A percentile compares a stretch with the other conserved stretches of the same genome.
Evolutionary conservation across 176 grass and related monocot genomes (phyloP).

Genomic region (Sorghum bicolor): DNA sequence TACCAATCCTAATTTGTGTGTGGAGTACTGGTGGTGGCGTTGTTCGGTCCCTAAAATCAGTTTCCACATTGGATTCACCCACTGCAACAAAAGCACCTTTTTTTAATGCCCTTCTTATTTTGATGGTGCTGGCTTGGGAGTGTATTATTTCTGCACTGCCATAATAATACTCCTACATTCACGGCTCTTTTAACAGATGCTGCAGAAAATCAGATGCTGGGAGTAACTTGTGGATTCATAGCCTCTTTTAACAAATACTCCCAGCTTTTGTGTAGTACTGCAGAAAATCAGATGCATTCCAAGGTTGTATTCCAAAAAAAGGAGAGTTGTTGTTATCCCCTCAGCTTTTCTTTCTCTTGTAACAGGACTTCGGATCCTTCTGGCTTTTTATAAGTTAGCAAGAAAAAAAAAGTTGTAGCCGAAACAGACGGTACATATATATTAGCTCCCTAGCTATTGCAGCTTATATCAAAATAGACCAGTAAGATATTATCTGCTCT

Average conservation of each 20-base stretch:
- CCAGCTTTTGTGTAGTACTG: too few relatives aligned
- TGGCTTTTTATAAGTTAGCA: neutral
- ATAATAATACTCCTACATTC: neutral
- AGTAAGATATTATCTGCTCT: neutral
- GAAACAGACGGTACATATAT: neutral
- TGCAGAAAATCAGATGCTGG: neutral
- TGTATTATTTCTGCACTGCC: neutral
- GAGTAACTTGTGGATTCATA: neutral
- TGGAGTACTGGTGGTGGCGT: constrained; percentile 22
- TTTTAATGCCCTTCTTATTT: constrained; percentile 4
- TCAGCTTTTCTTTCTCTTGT: neutral
- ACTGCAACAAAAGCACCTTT: constrained; percentile 36
- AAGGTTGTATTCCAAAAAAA: neutral
- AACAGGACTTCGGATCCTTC: neutral
- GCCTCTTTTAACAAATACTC: neutral
- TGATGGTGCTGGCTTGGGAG: neutral
- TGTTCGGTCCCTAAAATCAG: constrained; percentile 25
- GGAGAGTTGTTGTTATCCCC: neutral
- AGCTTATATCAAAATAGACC: too few relatives aligned
- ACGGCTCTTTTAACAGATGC: neutral
- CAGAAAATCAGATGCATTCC: neutral
- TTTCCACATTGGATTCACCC: constrained; percentile 25
- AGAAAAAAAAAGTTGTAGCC: neutral
- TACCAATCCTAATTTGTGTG: constrained; percentile 60
- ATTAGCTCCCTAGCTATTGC: too few relatives aligned